phyloP scores from a whole-genome alignment of 441 rosid species.

The Biscutella laevigata region DNA sequence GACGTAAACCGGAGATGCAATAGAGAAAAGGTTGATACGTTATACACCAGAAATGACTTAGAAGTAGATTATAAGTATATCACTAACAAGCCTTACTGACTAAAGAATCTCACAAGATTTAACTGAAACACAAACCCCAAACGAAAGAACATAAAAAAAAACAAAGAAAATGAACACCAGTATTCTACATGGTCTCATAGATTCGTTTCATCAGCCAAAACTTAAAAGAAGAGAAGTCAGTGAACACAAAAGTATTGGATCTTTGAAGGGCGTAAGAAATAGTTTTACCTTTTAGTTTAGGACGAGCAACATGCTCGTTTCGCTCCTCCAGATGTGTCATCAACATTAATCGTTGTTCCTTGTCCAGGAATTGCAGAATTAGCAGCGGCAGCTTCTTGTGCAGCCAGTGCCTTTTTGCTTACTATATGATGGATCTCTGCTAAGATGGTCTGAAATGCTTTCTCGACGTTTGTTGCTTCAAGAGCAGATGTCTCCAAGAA shows the following conservation, averaged over 20 bases:
- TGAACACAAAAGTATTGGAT: slow-evolving; percentile 9
- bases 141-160: slow-evolving; percentile 16
- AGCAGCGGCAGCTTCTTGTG: slow-evolving; percentile 59
- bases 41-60: slow-evolving; percentile 8
- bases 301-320: slow-evolving; percentile 28
- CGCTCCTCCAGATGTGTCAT: slow-evolving; percentile 22
- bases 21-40: not conserved
- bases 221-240: slow-evolving; percentile 15
- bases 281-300: slow-evolving; percentile 5
- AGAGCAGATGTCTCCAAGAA: slow-evolving; percentile 88
- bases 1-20: not conserved
- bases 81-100: slow-evolving; percentile 21
- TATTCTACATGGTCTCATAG: slow-evolving; percentile 22
- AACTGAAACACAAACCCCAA: slow-evolving; percentile 18
- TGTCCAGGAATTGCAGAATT: slow-evolving; percentile 25
- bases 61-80: slow-evolving; percentile 9
- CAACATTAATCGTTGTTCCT: slow-evolving; percentile 26
- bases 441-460: slow-evolving; percentile 80
- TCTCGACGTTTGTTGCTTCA: slow-evolving; percentile 75
- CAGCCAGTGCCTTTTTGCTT: slow-evolving; percentile 90
- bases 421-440: slow-evolving; percentile 75
- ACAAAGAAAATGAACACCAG: slow-evolving; percentile 17
- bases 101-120: slow-evolving; percentile 16
- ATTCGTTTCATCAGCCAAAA: slow-evolving; percentile 23
- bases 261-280: not conserved